These are phyloP conservation scores for Eleusine indica DNA, from an alignment of 176 grass and related monocot species.

Conservation along the genomic window DNA sequence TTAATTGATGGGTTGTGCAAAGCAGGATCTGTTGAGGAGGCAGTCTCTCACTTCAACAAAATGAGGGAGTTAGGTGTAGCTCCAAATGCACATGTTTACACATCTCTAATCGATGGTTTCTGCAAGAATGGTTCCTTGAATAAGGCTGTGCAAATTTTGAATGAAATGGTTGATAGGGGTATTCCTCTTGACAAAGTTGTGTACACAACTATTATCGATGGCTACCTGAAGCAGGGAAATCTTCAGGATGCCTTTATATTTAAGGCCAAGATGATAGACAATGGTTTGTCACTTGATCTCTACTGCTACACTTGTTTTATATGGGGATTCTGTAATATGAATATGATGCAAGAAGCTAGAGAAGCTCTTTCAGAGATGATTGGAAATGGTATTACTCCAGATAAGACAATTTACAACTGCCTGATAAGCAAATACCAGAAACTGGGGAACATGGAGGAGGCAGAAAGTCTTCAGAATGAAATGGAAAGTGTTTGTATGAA, in stretches of 20 bases:
- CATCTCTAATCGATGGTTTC: conserved; percentile 77
- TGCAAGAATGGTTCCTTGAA: conserved; percentile 83
- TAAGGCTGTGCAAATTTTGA: conserved; percentile 55
- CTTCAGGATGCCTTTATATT: conserved; percentile 70
- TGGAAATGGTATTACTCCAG: conserved; percentile 72
- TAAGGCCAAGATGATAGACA: conserved; percentile 78
- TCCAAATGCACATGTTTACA: conserved; percentile 73
- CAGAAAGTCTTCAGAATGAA: conserved; percentile 66
- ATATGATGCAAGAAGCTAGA: conserved; percentile 84
- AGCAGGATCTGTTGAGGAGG: conserved; percentile 63
- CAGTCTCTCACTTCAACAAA: conserved; percentile 72
- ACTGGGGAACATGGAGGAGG: conserved; percentile 70
- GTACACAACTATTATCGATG: conserved; percentile 90
- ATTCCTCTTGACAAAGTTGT: conserved; percentile 75
- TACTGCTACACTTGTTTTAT: conserved; percentile 84
- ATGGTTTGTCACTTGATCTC: conserved; percentile 82
- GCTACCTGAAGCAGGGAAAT: conserved; percentile 76
- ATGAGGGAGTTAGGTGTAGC: conserved; percentile 70
- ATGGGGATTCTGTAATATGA: conserved; percentile 80
- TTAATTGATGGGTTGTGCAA: conserved; percentile 94
- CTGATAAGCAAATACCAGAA: conserved; percentile 79
- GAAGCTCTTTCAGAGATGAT: conserved; percentile 75
- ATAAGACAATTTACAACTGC: conserved; percentile 74
- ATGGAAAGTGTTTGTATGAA: conserved; percentile 56
- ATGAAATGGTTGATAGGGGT: conserved; percentile 73